A percentile compares a stretch with the other conserved stretches of the same genome.
Evolutionary conservation across 345 rosid genomes (phyloP).

Genomic region (Aethionema arabicum): DNA sequence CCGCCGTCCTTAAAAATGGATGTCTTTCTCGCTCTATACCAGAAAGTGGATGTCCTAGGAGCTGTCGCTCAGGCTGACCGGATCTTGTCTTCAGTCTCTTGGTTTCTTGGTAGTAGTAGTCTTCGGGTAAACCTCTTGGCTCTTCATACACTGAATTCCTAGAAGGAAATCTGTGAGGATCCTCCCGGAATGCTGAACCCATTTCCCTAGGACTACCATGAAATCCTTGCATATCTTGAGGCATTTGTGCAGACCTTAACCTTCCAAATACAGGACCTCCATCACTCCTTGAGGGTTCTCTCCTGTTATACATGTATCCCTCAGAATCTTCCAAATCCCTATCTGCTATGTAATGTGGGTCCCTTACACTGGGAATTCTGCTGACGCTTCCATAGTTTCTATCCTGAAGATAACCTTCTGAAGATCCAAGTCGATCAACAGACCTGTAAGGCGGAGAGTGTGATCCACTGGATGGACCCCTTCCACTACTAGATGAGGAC

Average conservation of each 20-base stretch:
- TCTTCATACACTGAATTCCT: constrained; percentile 57
- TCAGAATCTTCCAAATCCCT: constrained; percentile 51
- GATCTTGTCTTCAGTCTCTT: constrained; percentile 70
- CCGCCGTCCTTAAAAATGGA: constrained; percentile 42
- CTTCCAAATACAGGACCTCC: constrained; percentile 49
- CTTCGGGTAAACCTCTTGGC: constrained; percentile 71
- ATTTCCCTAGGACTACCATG: constrained; percentile 62
- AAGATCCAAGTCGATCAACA: constrained; percentile 49
- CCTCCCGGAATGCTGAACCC: constrained; percentile 45
- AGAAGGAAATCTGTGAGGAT: constrained; percentile 42
- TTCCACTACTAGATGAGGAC: constrained; percentile 60
- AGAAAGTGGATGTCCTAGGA: constrained; percentile 61
- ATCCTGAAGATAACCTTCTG: constrained; percentile 54
- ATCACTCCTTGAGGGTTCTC: constrained; percentile 43
- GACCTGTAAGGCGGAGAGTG: constrained; percentile 59
- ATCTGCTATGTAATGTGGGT: constrained; percentile 42
- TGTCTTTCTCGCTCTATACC: constrained; percentile 58
- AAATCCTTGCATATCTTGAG: constrained; percentile 52
- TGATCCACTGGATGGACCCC: constrained; percentile 45
- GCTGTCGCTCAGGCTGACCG: constrained; percentile 63
- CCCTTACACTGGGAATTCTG: constrained; percentile 42
- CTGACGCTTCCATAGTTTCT: constrained; percentile 39
- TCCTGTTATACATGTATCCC: constrained; percentile 51
- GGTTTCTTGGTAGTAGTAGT: constrained; percentile 49
- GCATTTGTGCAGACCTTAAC: constrained; percentile 38